These are phyloP conservation scores for Xylaria sp. DNA, from an alignment of 2,329 filamentous ascomycete genomes.

Conservation along the genomic window DNA sequence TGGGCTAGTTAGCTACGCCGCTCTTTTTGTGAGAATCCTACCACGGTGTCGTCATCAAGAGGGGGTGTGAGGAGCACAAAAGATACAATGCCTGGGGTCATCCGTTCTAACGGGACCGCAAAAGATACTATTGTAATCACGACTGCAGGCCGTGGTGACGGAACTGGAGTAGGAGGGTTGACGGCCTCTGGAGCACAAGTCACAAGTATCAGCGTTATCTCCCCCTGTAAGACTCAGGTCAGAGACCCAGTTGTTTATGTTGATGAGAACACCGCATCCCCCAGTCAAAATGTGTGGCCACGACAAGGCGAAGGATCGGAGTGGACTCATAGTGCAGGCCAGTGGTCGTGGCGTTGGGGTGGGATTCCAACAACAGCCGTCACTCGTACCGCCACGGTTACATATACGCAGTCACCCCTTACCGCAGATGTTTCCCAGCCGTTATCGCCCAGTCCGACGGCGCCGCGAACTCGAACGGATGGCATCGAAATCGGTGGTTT, in stretches of 20 bases:
- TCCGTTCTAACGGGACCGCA: background rate
- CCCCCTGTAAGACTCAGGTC: background rate
- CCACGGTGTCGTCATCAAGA: background rate
- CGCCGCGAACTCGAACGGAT: background rate
- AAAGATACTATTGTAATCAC: background rate
- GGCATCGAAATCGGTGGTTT: slow-evolving; percentile 20
- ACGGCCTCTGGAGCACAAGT: background rate
- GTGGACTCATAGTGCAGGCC: slow-evolving; percentile 4
- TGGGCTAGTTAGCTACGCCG: no score
- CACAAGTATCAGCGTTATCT: slow-evolving; percentile 1
- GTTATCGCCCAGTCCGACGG: background rate
- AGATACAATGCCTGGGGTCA: background rate
- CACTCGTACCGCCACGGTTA: slow-evolving; percentile 22
- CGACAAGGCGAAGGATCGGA: slow-evolving; percentile 5
- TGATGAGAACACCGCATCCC: background rate
- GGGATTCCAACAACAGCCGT: slow-evolving; percentile 13
- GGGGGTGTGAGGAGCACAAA: background rate
- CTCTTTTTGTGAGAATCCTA: background rate
- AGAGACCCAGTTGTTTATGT: background rate
- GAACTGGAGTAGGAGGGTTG: background rate
- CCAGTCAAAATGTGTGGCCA: slow-evolving; percentile 1
- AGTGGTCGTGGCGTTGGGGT: slow-evolving; percentile 13
- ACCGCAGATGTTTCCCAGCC: slow-evolving; percentile 1
- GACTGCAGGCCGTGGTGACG: background rate
- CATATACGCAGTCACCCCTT: slow-evolving; percentile 12